Conservation (phyloP, 1,284 basidiomycete genomes). For the Moniliophthora roreri region DNA sequence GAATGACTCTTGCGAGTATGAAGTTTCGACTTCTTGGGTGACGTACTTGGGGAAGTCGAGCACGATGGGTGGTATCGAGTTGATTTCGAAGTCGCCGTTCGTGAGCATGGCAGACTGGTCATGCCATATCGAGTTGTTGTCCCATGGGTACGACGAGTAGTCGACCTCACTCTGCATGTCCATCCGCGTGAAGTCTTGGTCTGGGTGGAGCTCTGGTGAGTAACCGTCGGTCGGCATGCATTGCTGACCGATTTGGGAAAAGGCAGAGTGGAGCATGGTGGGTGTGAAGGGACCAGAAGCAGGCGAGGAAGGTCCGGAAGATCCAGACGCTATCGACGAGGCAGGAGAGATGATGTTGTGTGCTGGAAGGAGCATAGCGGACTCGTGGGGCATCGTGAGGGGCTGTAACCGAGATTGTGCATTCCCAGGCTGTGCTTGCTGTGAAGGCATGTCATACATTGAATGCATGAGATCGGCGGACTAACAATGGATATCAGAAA, state of each 20-base stretch:
- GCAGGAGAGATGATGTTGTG: slow-evolving; percentile 15
- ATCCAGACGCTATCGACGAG: slow-evolving; percentile 17
- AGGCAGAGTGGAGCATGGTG: slow-evolving; percentile 17
- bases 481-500: slow-evolving; percentile 24
- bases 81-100: slow-evolving; percentile 14
- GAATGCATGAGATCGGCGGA: slow-evolving; percentile 43
- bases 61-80: slow-evolving; percentile 11
- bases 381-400: slow-evolving; percentile 17
- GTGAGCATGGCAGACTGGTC: slow-evolving; percentile 4
- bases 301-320: slow-evolving; percentile 34
- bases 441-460: slow-evolving; percentile 38
- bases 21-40: no score
- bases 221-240: no score
- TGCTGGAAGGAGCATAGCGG: slow-evolving; percentile 11
- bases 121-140: not conserved
- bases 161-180: slow-evolving; percentile 9
- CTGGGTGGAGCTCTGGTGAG: no score
- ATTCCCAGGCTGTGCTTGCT: not conserved
- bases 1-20: no score
- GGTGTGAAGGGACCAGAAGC: slow-evolving; percentile 39
- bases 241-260: slow-evolving; percentile 16
- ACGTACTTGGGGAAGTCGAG: slow-evolving; percentile 2
- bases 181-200: slow-evolving; percentile 4
- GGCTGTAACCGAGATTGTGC: not conserved
- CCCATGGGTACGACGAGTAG: slow-evolving; percentile 7